Conservation (phyloP, 2,329 filamentous ascomycete species). For the Hysterium pulicare region DNA sequence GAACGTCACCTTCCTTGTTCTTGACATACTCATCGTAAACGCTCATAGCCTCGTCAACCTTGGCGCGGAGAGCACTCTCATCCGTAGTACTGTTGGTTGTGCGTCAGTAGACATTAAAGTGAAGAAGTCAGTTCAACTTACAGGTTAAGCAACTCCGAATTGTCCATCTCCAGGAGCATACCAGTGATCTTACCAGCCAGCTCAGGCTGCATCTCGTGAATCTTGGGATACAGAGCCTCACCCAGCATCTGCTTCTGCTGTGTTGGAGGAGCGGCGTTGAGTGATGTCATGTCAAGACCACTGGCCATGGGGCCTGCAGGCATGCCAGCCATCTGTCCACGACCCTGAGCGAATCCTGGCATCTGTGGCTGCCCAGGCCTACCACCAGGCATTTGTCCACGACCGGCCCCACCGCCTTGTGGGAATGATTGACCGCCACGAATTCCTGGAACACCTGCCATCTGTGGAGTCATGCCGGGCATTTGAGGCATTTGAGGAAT, state of each 20-base stretch:
- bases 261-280: constrained; percentile 56
- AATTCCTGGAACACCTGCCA: constrained; percentile 50
- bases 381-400: constrained; percentile 27
- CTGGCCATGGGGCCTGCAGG: constrained; percentile 17
- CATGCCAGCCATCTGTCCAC: constrained; percentile 17
- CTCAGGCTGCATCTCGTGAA: constrained; percentile 88
- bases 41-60: constrained; percentile 94
- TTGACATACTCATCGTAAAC: constrained; percentile 99
- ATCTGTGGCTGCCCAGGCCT: constrained; percentile 30
- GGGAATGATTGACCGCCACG: constrained; percentile 40
- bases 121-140: no score
- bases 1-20: constrained; percentile 56
- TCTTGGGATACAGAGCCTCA: constrained; percentile 98
- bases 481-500: constrained; percentile 64
- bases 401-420: constrained; percentile 34
- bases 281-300: constrained; percentile 50
- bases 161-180: constrained; percentile 99
- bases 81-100: constrained; percentile 73
- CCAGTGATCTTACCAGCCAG: constrained; percentile 98
- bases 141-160: constrained; percentile 88
- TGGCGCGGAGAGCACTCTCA: constrained; percentile 80
- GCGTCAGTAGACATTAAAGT: no score
- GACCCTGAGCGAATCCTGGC: constrained; percentile 30
- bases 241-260: constrained; percentile 99
- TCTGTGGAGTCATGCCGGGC: constrained; percentile 59